A percentile compares a stretch with the other conserved stretches of the same genome.
phyloP scores from a whole-genome alignment of 441 rosid species.

The Aleurites moluccanus region DNA sequence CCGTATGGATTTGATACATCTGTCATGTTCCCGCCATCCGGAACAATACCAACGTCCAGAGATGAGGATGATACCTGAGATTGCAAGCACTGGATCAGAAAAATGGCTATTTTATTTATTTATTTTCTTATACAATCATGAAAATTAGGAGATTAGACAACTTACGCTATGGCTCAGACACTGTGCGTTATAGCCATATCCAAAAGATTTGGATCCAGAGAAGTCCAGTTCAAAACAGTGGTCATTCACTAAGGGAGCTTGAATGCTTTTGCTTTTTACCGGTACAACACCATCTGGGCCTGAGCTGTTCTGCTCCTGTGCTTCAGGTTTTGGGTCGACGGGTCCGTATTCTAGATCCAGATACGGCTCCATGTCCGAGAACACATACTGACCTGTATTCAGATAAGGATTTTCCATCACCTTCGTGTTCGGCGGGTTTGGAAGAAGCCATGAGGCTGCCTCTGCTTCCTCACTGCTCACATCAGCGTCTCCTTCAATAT shows the following conservation, averaged over 20 bases:
- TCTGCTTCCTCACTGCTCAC: slow-evolving; percentile 79
- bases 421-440: slow-evolving; percentile 51
- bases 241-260: slow-evolving; percentile 46
- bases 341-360: slow-evolving; percentile 65
- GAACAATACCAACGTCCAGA: slow-evolving; percentile 86
- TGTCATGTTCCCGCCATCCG: slow-evolving; percentile 60
- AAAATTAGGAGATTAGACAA: neutral
- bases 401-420: slow-evolving; percentile 45
- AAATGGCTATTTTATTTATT: too few species aligned
- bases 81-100: neutral
- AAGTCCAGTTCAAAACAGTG: slow-evolving; percentile 62
- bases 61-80: slow-evolving; percentile 85
- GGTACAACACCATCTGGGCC: slow-evolving; percentile 90
- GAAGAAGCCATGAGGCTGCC: slow-evolving; percentile 85
- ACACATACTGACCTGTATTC: slow-evolving; percentile 60
- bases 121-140: too few species aligned
- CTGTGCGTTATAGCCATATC: slow-evolving; percentile 40
- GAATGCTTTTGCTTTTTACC: slow-evolving; percentile 42
- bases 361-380: slow-evolving; percentile 69
- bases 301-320: slow-evolving; percentile 68
- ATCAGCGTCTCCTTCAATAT: slow-evolving; percentile 43
- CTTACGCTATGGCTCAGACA: slow-evolving; percentile 72
- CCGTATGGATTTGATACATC: slow-evolving; percentile 62
- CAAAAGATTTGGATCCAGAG: slow-evolving; percentile 44
- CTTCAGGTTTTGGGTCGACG: slow-evolving; percentile 57